These are phyloP conservation scores for Eucalyptus albens DNA, from an alignment of 345 rosid species.

Conservation along the genomic window DNA sequence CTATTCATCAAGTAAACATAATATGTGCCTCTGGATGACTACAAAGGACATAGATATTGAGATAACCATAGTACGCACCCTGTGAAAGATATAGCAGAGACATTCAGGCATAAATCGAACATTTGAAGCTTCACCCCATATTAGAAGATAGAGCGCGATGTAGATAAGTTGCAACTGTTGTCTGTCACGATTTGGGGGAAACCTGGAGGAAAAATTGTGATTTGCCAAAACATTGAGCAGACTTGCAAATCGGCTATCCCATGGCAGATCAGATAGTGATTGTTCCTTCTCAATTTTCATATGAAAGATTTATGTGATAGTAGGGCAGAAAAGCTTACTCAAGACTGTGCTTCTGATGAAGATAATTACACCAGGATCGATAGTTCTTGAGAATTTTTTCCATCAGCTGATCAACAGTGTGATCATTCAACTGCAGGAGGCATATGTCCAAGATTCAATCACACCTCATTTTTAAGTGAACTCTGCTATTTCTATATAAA, in stretches of 20 bases:
- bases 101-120: conserved; percentile 99
- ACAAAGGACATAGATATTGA: not conserved
- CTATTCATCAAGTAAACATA: not conserved
- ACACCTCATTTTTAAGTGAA: not conserved
- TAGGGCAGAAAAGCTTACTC: conserved; percentile 20
- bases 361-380: conserved; percentile 79
- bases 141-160: conserved; percentile 80
- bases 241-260: not conserved
- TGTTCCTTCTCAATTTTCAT: not conserved
- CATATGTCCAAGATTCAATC: conserved; percentile 11
- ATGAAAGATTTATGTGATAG: not conserved
- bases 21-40: not conserved
- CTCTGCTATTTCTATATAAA: not conserved
- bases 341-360: conserved; percentile 38
- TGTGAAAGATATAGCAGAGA: conserved; percentile 95
- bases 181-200: conserved; percentile 21
- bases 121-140: conserved; percentile 99
- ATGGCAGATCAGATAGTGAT: not conserved
- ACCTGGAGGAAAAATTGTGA: conserved; percentile 31
- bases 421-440: conserved; percentile 43
- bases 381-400: conserved; percentile 78
- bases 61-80: conserved; percentile 22
- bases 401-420: conserved; percentile 38
- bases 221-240: not conserved
- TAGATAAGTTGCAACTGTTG: conserved; percentile 72